Conservation (phyloP, 371 early-diverging fungal genomes). For the Zopfochytrium polystomum region DNA sequence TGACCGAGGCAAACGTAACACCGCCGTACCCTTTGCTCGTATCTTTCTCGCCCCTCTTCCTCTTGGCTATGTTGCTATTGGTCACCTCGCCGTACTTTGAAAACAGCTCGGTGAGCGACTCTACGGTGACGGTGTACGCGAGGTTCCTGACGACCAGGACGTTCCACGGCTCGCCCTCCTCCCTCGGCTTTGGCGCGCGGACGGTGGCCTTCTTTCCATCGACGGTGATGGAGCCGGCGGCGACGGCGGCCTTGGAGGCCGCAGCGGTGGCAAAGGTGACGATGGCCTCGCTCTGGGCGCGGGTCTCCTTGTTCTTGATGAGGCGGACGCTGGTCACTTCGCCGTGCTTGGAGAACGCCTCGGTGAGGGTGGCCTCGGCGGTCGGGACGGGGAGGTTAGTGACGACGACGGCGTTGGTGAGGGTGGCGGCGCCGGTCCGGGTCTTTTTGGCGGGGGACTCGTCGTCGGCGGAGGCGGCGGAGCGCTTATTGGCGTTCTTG, state of each 20-base stretch:
- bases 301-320: conserved; percentile 48
- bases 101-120: conserved; percentile 22
- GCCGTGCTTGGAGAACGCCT: conserved; percentile 40
- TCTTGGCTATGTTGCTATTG: too few relatives aligned
- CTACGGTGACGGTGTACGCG: conserved; percentile 61
- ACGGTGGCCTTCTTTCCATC: conserved; percentile 58
- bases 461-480: too few relatives aligned
- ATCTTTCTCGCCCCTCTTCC: too few relatives aligned
- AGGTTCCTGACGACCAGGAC: conserved; percentile 76
- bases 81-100: conserved; percentile 10
- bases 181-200: conserved; percentile 21
- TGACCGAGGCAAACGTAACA: conserved; percentile 60
- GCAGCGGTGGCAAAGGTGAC: conserved; percentile 55
- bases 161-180: too few relatives aligned
- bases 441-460: conserved; percentile 12
- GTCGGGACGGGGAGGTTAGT: conserved; percentile 75
- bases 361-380: conserved; percentile 59
- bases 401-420: conserved; percentile 73
- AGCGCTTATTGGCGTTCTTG: too few relatives aligned
- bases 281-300: conserved; percentile 39
- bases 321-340: conserved; percentile 40
- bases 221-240: conserved; percentile 55
- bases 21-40: conserved; percentile 61
- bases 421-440: conserved; percentile 41
- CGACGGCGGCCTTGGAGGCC: conserved; percentile 56